Percentiles rank a stretch among this genome's conserved stretches.
Conservation (phyloP, 805 yeast genomes). For the Saccharomycopsis sp. region DNA sequence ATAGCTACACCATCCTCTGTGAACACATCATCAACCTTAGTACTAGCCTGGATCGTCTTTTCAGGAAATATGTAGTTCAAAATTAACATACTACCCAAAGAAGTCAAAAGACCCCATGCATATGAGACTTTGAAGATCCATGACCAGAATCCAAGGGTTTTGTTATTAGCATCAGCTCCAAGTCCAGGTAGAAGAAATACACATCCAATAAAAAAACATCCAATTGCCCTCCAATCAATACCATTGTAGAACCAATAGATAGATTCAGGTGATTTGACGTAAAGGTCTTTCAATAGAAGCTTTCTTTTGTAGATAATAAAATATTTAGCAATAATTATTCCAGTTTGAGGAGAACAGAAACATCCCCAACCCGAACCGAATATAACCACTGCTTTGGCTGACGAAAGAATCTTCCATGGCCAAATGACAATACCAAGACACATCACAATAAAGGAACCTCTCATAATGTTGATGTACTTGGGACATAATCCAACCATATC, state of each 20-base stretch:
- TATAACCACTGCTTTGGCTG: slow-evolving; percentile 23
- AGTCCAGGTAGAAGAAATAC: slow-evolving; percentile 26
- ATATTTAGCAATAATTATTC: slow-evolving; percentile 14
- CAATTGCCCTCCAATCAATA: slow-evolving; percentile 27
- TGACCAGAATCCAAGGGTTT: slow-evolving; percentile 20
- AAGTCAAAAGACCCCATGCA: slow-evolving; percentile 21
- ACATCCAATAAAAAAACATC: slow-evolving; percentile 23
- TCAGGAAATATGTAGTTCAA: slow-evolving; percentile 21
- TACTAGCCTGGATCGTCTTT: slow-evolving; percentile 15
- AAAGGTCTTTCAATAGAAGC: slow-evolving; percentile 22
- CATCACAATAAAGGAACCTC: slow-evolving; percentile 27
- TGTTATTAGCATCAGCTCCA: slow-evolving; percentile 19
- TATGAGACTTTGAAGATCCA: slow-evolving; percentile 23
- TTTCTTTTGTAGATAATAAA: slow-evolving; percentile 22
- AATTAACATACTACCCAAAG: slow-evolving; percentile 5
- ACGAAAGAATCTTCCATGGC: slow-evolving; percentile 36
- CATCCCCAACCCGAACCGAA: slow-evolving; percentile 26
- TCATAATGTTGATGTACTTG: slow-evolving; percentile 28
- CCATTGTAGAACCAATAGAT: slow-evolving; percentile 25
- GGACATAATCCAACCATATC: slow-evolving; percentile 33
- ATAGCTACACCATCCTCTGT: slow-evolving; percentile 20
- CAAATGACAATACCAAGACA: slow-evolving; percentile 33
- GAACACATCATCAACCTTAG: slow-evolving; percentile 23
- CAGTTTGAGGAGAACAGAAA: slow-evolving; percentile 24
- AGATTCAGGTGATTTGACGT: slow-evolving; percentile 16